Conservation (phyloP, 2,329 filamentous ascomycete species). For the Aspergillus alliaceus region DNA sequence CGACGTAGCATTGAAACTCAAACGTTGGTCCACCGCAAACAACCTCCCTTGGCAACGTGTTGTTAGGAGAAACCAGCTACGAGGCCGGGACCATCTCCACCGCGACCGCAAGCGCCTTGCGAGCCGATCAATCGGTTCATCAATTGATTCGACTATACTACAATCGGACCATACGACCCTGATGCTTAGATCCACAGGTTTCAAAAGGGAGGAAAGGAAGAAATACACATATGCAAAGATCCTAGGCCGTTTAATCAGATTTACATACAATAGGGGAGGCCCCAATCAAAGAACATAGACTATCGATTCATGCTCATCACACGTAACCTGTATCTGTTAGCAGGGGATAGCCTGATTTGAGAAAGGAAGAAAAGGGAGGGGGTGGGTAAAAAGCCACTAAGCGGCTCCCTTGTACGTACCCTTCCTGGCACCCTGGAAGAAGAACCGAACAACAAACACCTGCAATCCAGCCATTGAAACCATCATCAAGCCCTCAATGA, state of each 20-base stretch:
- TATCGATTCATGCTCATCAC: constrained; percentile 34
- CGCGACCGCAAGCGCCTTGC: background rate
- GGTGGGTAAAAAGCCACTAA: background rate
- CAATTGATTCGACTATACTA: background rate
- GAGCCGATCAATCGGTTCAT: background rate
- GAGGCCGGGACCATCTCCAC: background rate
- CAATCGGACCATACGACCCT: background rate
- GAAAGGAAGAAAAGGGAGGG: background rate
- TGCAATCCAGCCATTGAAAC: constrained; percentile 93
- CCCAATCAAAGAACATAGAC: constrained; percentile 27
- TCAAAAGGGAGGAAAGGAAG: background rate
- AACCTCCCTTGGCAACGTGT: background rate
- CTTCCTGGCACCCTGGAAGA: constrained; percentile 87
- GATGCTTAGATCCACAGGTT: background rate
- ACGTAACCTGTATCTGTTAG: constrained; percentile 31
- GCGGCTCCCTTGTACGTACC: constrained; percentile 42
- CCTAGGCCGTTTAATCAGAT: constrained; percentile 16
- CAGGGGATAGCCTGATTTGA: background rate
- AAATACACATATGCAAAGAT: constrained; percentile 10
- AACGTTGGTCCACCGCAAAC: background rate
- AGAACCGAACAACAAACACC: constrained; percentile 96
- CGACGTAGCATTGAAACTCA: background rate
- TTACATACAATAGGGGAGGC: constrained; percentile 24
- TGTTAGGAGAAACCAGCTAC: background rate
- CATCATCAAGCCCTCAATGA: constrained; percentile 90